Percentiles rank a stretch among this genome's conserved stretches.
These are phyloP conservation scores for Claviceps paspali DNA, from an alignment of 2,329 filamentous ascomycete species.

Conservation along the genomic window DNA sequence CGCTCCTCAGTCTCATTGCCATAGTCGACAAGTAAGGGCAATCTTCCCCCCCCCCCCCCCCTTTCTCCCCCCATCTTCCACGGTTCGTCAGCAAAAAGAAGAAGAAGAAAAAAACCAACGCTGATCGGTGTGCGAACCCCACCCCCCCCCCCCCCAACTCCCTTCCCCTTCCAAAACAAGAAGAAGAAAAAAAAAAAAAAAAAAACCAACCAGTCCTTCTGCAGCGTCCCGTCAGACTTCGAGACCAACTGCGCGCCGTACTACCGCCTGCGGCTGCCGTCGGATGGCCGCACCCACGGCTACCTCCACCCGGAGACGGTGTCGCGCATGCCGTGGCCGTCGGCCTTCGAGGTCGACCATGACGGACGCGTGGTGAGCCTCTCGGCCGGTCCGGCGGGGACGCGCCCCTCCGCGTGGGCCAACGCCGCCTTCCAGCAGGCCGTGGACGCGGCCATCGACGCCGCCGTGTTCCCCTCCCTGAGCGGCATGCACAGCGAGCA, in stretches of 20 bases:
- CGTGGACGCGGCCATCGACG: too few species aligned
- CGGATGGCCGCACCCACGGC: constrained; percentile 31
- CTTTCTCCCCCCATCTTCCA: too few species aligned
- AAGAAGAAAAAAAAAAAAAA: too few species aligned
- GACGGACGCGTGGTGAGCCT: constrained; percentile 18
- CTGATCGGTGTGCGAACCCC: too few species aligned
- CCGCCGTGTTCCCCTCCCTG: constrained; percentile 24
- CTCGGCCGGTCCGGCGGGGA: constrained; percentile 10
- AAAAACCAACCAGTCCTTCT: too few species aligned
- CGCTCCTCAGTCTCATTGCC: constrained; percentile 23
- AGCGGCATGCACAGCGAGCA: constrained; percentile 26
- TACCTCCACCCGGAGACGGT: constrained; percentile 32
- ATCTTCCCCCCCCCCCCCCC: too few species aligned
- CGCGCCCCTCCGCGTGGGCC: constrained; percentile 9
- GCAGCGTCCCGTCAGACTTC: constrained; percentile 34
- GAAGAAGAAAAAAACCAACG: too few species aligned
- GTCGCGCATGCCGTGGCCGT: constrained; percentile 30
- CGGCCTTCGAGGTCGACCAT: constrained; percentile 22
- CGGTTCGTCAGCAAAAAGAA: too few species aligned
- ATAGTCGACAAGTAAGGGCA: constrained; percentile 28
- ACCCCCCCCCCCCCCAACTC: too few species aligned
- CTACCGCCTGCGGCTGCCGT: constrained; percentile 29
- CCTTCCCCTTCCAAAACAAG: too few species aligned
- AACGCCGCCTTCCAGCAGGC: not conserved
- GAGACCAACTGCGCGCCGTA: constrained; percentile 21